A percentile compares a stretch with the other conserved stretches of the same genome.
phyloP scores from a whole-genome alignment of 176 grass and related monocot genomes.

The Lolium multiflorum region DNA sequence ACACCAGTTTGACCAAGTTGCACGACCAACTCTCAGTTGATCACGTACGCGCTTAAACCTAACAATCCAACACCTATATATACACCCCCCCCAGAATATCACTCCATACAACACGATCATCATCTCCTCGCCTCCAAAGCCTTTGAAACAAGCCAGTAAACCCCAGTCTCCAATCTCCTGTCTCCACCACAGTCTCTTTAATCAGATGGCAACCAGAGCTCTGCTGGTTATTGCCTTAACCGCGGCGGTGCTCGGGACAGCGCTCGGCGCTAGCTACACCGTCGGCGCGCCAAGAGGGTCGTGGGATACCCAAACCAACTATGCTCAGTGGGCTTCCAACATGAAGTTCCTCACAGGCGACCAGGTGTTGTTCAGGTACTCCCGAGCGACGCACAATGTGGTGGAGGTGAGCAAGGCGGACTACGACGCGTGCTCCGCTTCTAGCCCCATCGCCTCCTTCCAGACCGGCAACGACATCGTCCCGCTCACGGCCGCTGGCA shows the following conservation, averaged over 20 bases:
- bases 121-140: neutral
- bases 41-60: neutral
- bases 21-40: neutral
- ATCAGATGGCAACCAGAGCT: neutral
- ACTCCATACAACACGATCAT: neutral
- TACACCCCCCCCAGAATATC: neutral
- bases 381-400: neutral
- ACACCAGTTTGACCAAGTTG: neutral
- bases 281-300: conserved; percentile 19
- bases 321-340: neutral
- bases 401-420: conserved; percentile 49
- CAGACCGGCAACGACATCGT: conserved; percentile 25
- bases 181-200: neutral
- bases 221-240: neutral
- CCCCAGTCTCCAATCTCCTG: no score
- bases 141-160: no score
- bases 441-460: neutral
- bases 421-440: conserved; percentile 15
- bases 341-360: neutral
- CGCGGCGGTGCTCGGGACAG: neutral
- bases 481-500: neutral
- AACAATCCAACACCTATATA: neutral
- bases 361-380: neutral
- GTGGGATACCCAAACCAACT: conserved; percentile 29
- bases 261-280: conserved; percentile 31